These are phyloP conservation scores for Pseudotulostoma volvatum DNA, from an alignment of 495 filamentous ascomycete species.

Conservation along the genomic window DNA sequence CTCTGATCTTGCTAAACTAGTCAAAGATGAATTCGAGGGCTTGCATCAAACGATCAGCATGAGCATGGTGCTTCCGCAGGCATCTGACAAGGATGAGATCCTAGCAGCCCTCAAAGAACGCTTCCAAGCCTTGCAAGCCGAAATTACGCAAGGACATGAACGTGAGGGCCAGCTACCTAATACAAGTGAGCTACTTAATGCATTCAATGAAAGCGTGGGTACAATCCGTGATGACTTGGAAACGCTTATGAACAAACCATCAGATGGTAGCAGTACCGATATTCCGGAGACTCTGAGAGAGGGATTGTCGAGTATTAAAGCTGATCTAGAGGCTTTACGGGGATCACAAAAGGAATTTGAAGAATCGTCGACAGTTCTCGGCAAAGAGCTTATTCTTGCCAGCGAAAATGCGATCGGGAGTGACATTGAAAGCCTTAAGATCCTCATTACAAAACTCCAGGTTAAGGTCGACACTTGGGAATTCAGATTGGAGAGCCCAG, in stretches of 20 bases:
- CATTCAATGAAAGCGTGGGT: constrained; percentile 66
- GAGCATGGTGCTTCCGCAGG: constrained; percentile 22
- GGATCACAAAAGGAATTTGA: constrained; percentile 27
- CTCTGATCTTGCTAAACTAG: constrained; percentile 25
- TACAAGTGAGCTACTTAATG: constrained; percentile 63
- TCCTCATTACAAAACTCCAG: constrained; percentile 62
- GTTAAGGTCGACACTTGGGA: constrained; percentile 74
- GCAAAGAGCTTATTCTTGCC: constrained; percentile 41
- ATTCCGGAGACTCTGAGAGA: constrained; percentile 73
- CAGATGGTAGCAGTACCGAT: constrained; percentile 66
- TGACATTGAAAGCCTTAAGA: constrained; percentile 70
- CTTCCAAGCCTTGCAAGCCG: constrained; percentile 48
- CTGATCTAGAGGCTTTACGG: constrained; percentile 64
- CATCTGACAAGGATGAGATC: constrained; percentile 38
- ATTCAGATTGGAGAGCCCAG: constrained; percentile 29
- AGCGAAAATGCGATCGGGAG: constrained; percentile 35
- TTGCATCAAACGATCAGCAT: constrained; percentile 41
- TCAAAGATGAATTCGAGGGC: constrained; percentile 61
- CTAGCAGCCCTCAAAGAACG: constrained; percentile 55
- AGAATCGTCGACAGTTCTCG: constrained; percentile 23
- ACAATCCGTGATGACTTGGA: constrained; percentile 58
- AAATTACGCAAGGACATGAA: constrained; percentile 40
- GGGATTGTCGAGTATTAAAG: constrained; percentile 52
- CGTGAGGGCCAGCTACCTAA: constrained; percentile 41
- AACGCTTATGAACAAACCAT: constrained; percentile 59